Conservation (phyloP, 805 yeast species). For the Kodamaea neixiangensis region DNA sequence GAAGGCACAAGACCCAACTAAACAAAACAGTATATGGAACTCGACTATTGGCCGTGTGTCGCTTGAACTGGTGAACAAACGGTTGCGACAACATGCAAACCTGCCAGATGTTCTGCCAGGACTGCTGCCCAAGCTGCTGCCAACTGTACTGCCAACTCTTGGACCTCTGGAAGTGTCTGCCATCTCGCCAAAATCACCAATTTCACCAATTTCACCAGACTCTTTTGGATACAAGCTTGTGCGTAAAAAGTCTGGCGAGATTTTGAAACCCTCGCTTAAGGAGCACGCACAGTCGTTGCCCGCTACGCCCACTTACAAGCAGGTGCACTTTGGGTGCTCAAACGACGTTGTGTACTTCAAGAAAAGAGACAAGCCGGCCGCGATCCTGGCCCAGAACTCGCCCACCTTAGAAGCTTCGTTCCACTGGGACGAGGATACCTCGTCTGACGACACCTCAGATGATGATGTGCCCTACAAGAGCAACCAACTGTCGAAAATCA, state of each 20-base stretch:
- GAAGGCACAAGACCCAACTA: conserved; percentile 33
- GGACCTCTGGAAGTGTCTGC: background rate
- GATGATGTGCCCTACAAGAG: conserved; percentile 10
- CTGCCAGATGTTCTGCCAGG: background rate
- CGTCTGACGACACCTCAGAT: conserved; percentile 15
- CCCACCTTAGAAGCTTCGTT: conserved; percentile 36
- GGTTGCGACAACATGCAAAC: background rate
- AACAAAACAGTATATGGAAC: conserved; percentile 22
- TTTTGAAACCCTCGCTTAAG: conserved; percentile 74
- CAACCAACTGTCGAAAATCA: conserved; percentile 2
- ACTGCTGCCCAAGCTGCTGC: conserved; percentile 5
- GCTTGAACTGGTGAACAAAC: background rate
- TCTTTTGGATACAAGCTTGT: conserved; percentile 41
- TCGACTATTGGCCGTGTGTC: background rate
- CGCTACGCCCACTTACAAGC: conserved; percentile 59
- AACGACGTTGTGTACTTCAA: conserved; percentile 72
- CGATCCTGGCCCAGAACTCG: conserved; percentile 68
- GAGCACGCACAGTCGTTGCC: conserved; percentile 43
- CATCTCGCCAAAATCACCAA: background rate
- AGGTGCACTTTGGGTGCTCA: conserved; percentile 77
- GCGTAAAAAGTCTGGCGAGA: conserved; percentile 87
- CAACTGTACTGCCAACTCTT: background rate
- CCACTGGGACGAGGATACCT: conserved; percentile 10
- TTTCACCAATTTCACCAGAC: background rate
- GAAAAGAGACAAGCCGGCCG: conserved; percentile 71